Evolutionary conservation across 2,329 filamentous ascomycete species (phyloP), one percentile per base, ranked within the genome.

Genomic region (Coleophoma eucalyptorum): DNA sequence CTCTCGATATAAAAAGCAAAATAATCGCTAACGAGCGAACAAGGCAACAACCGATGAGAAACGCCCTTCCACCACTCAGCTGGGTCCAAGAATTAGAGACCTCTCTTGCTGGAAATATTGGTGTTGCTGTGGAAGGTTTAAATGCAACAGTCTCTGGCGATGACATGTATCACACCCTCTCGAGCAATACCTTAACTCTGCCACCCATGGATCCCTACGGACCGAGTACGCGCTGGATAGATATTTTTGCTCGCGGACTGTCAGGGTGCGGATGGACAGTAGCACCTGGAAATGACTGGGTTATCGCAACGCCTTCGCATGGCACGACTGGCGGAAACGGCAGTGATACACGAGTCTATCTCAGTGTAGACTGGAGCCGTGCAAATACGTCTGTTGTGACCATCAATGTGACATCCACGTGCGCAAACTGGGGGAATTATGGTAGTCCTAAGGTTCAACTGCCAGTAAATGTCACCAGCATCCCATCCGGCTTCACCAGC

Each of bases 1-100:
- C 35, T 6, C 6, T 19, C 48, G 71, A 75, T 64, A 8, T 26
- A 26, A 8, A 5, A 6, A 8, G 2, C 10, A 7, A 26, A 26
- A 26, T 8, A 26, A 26, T 26, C 26, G 26, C 26, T 26, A 8
- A 26, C 26, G 10, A 26, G 26, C 26, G 10, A 26, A 26, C 80
- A 38, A 38, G 84, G 84, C 86, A 89, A 66, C 85, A 89, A 63
- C 84, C 86, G 1, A 88, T 88, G 85, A 74, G 84, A 33, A 86
- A 89, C 61, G 77, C 78, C 0, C 75, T 86, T 1, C 84, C 85
- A 0, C 76, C 79, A 7, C 72, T 87, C 55, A 69, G 75, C 5
- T 84, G 80, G 56, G 79, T 85, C 1, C 80, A 85, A 62, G 73
- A 72, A 2, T 67, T 73, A 1, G 80, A 85, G 48, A 74, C 75